A percentile compares a stretch with the other conserved stretches of the same genome.
These are phyloP conservation scores for Kodamaea sagamina DNA, from an alignment of 805 yeast species.

Conservation along the genomic window DNA sequence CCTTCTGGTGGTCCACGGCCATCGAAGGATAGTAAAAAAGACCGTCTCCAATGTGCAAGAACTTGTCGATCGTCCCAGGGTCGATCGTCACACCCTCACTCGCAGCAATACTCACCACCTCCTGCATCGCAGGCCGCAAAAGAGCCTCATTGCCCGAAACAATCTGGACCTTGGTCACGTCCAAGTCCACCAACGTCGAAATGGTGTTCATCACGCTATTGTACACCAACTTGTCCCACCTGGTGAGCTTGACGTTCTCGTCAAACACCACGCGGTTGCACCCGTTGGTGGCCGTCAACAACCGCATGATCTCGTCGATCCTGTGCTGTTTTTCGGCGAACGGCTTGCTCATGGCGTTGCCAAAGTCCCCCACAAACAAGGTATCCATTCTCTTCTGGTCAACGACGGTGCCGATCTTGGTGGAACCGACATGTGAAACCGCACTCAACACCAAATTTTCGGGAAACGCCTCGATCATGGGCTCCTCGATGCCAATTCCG, in stretches of 20 bases:
- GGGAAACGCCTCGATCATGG: slow-evolving; percentile 36
- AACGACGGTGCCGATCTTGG: slow-evolving; percentile 24
- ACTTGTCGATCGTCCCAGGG: slow-evolving; percentile 46
- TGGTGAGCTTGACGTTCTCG: slow-evolving; percentile 29
- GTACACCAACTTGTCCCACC: slow-evolving; percentile 44
- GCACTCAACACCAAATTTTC: slow-evolving; percentile 37
- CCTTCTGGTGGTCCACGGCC: slow-evolving; percentile 40
- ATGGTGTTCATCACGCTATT: slow-evolving; percentile 39
- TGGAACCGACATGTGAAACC: slow-evolving; percentile 38
- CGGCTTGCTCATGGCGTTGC: slow-evolving; percentile 7
- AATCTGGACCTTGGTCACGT: slow-evolving; percentile 39
- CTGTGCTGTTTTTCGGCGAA: slow-evolving; percentile 14
- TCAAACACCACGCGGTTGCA: slow-evolving; percentile 30
- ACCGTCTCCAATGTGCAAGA: slow-evolving; percentile 53
- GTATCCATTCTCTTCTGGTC: slow-evolving; percentile 22
- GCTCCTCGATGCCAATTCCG: slow-evolving; percentile 39
- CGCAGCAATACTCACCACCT: slow-evolving; percentile 63
- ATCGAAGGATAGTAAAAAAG: slow-evolving; percentile 45
- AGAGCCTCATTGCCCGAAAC: slow-evolving; percentile 31
- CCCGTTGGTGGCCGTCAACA: slow-evolving; percentile 30
- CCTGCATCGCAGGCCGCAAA: slow-evolving; percentile 64
- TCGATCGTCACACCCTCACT: slow-evolving; percentile 65
- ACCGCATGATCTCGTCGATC: slow-evolving; percentile 24
- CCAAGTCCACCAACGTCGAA: slow-evolving; percentile 36
- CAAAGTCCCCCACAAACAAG: slow-evolving; percentile 23